Conservation (phyloP, 2,329 filamentous ascomycete genomes). For the Endocalyx cinctus region DNA sequence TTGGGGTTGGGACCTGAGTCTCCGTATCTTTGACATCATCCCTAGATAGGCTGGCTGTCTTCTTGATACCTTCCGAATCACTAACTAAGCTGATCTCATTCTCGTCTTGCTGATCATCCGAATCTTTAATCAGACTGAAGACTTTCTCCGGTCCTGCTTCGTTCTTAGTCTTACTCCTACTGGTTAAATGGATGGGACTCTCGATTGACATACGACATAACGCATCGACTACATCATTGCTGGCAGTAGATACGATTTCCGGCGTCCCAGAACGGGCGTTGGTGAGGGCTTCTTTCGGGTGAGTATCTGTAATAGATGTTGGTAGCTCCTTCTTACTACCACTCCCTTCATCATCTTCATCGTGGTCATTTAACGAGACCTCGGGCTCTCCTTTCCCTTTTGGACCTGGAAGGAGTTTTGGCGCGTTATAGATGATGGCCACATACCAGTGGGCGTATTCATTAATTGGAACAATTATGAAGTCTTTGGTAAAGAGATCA, state of each 20-base stretch:
- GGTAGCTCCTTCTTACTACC: conserved; percentile 2
- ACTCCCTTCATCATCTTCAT: neutral
- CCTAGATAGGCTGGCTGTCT: neutral
- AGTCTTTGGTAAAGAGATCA: conserved; percentile 81
- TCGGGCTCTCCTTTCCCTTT: conserved; percentile 3
- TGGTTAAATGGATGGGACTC: conserved; percentile 17
- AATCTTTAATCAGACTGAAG: no score
- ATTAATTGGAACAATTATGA: conserved; percentile 88
- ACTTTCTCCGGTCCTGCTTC: no score
- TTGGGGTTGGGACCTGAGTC: conserved; percentile 7
- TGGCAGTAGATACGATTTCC: conserved; percentile 1
- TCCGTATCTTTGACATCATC: conserved; percentile 7
- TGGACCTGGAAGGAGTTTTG: conserved; percentile 47
- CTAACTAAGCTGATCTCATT: conserved; percentile 9
- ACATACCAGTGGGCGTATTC: conserved; percentile 88
- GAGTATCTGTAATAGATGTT: conserved; percentile 10
- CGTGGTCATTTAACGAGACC: no score
- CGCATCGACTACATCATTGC: conserved; percentile 14
- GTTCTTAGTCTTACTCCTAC: conserved; percentile 5
- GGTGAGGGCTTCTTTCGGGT: no score
- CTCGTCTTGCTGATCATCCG: conserved; percentile 3
- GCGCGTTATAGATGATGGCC: conserved; percentile 88
- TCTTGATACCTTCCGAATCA: conserved; percentile 8
- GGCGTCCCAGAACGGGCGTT: no score
- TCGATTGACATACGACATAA: conserved; percentile 25